Conservation (phyloP, 2,329 filamentous ascomycete species). For the Monilinia polystroma region DNA sequence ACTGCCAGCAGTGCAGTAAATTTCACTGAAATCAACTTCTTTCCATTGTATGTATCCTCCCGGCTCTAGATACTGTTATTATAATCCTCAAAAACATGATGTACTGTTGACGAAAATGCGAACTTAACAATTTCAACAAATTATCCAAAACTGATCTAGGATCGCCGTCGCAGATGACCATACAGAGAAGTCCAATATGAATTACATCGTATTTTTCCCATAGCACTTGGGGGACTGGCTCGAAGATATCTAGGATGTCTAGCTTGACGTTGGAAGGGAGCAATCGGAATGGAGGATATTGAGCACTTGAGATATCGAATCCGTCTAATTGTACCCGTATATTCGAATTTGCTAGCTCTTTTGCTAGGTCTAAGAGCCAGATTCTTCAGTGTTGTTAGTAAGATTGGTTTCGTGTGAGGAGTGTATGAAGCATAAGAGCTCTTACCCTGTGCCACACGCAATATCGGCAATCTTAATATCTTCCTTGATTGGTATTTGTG, state of each 20-base stretch:
- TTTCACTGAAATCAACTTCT: slow-evolving; percentile 1
- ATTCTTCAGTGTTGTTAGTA: slow-evolving; percentile 8
- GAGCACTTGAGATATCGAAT: slow-evolving; percentile 8
- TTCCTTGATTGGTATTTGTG: background rate
- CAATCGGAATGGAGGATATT: background rate
- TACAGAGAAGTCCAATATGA: slow-evolving; percentile 16
- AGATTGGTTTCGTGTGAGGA: background rate
- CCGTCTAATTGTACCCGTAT: slow-evolving; percentile 6
- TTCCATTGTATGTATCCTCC: slow-evolving; percentile 22
- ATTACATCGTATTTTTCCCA: slow-evolving; percentile 10
- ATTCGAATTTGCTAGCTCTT: slow-evolving; percentile 9
- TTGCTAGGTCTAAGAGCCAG: slow-evolving; percentile 18
- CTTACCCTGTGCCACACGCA: slow-evolving; percentile 21
- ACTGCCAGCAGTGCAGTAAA: background rate
- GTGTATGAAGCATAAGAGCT: background rate
- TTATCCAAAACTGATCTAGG: slow-evolving; percentile 16
- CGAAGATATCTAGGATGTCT: slow-evolving; percentile 11
- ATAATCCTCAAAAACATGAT: background rate
- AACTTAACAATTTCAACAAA: slow-evolving; percentile 12
- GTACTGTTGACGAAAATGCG: background rate
- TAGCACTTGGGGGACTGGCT: background rate
- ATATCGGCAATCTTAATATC: slow-evolving; percentile 18
- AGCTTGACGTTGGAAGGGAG: slow-evolving; percentile 13
- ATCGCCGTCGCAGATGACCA: slow-evolving; percentile 4
- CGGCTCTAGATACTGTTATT: background rate